Evolutionary conservation across 2,329 filamentous ascomycete genomes (phyloP).

Genomic region (Beauveria brongniartii): DNA sequence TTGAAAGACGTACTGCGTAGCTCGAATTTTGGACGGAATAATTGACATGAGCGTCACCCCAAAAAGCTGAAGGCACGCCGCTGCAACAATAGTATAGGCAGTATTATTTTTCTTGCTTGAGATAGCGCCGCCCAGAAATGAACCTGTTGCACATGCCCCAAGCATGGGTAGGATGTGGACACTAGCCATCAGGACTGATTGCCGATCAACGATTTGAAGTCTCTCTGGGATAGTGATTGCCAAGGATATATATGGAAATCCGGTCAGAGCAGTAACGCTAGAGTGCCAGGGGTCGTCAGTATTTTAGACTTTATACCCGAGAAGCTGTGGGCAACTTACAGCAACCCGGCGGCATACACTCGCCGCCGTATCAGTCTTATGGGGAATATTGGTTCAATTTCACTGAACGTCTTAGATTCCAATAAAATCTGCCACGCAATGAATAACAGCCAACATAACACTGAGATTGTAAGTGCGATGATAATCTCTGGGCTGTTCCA

Average conservation of each 20-base stretch:
- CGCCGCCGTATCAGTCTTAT: slow-evolving; percentile 38
- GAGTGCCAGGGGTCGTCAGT: slow-evolving; percentile 12
- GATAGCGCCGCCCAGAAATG: slow-evolving; percentile 45
- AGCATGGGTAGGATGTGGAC: slow-evolving; percentile 52
- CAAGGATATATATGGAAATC: slow-evolving; percentile 50
- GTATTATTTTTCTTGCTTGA: slow-evolving; percentile 48
- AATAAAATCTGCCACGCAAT: slow-evolving; percentile 43
- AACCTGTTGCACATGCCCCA: slow-evolving; percentile 47
- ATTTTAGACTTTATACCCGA: background rate
- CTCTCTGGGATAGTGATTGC: slow-evolving; percentile 51
- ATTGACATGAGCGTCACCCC: slow-evolving; percentile 44
- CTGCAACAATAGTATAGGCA: slow-evolving; percentile 39
- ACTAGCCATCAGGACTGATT: slow-evolving; percentile 45
- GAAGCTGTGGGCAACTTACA: slow-evolving; percentile 30
- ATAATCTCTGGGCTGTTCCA: slow-evolving; percentile 48
- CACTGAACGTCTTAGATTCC: slow-evolving; percentile 25
- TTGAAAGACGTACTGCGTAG: slow-evolving; percentile 45
- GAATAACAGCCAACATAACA: slow-evolving; percentile 40
- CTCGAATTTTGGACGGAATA: slow-evolving; percentile 25
- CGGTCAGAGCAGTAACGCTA: slow-evolving; percentile 48
- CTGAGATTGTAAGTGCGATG: slow-evolving; percentile 38
- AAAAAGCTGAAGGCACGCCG: slow-evolving; percentile 43
- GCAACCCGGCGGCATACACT: slow-evolving; percentile 42
- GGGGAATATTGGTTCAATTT: slow-evolving; percentile 48
- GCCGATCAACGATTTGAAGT: slow-evolving; percentile 50